Base-by-base conservation (phyloP, 2,329 filamentous ascomycete species). In the Ceratocystis colombiana region DNA sequence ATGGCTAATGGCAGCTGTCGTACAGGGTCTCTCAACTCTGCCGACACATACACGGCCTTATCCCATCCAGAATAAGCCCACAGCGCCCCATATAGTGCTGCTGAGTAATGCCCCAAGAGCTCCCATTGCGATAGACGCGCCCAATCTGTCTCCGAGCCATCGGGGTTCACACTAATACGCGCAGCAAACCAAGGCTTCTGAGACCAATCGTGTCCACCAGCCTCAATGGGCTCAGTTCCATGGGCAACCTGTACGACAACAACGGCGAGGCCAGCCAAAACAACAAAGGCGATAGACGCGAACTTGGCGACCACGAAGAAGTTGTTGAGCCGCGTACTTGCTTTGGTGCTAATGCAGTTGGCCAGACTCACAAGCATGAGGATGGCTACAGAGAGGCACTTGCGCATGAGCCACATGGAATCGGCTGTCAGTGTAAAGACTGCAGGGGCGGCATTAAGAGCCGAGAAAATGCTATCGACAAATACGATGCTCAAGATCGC, bases 41-140 rank as follows among this genome's bases (percentile, higher is more conserved):
- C 79, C 0, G 80, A 79, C 61, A 84, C 76, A 69, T 84, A 84
- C 63, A 83, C 79, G 2, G 80, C 81, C 75, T 86, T 86, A 66
- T 87, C 84, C 84, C 84, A 87, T 0, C 84, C 84, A 0, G 82
- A 84, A 68, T 86, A 87, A 0, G 82, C 84, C 84, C 84, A 87
- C 0, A 87, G 71, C 0, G 82, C 83, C 0, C 80, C 84, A 69
- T 86, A 86, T 0, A 86, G 75, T 0, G 84, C 84, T 1, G 83
- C 79, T 2, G 82, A 83, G 66, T 81, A 81, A 69, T 85, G 81
- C 0, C 84, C 84, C 30, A 85, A 78, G 10, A 82, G 76, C 66
- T 84, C 82, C 84, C 84, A 87, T 33, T 76, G 72, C 4, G 77
- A 74, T 53, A 86, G 70, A 1, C 71, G 68, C 0, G 71, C 71